Evolutionary conservation across 1,139 yeast species (phyloP), one percentile per base, ranked within the genome.

Genomic region (Scheffersomyces segobiensis): DNA sequence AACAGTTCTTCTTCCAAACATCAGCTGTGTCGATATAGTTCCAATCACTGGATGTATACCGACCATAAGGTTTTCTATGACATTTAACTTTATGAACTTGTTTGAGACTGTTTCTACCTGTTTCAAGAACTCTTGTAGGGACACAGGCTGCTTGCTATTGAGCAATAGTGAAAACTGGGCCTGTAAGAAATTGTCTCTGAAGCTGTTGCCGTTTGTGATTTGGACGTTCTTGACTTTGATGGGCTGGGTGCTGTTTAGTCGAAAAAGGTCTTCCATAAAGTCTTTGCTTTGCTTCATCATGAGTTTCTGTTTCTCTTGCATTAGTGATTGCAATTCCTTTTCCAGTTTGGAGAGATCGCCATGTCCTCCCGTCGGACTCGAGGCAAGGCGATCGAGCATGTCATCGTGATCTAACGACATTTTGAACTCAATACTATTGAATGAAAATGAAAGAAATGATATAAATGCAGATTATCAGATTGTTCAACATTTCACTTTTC

Each of bases 121-220:
- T 0, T 61, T 48, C 24, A 84, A 66, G 32, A 85, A 74, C 5
- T 71, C 67, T 19, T 70, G 67, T 46, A 86, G 69, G 4, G 83
- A 80, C 19, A 69, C 56, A 3, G 71, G 63, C 14, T 72, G 67
- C 1, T 57, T 56, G 50, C 26, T n/a, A 12, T 21, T 19, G 48
- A 87, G 72, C 55, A 89, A 70, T 1, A 91, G 90, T 21, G 71
- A 69, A 49, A 90, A 72, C 64, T 89, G 95, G 5, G 76, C 68
- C 32, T 74, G 70, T 7, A 89, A 69, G 65, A 89, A 87, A 0
- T 75, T 55, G 55, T 81, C 79, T 47, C 93, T 75, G 62, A 82
- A 84, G 20, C 74, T 74, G 54, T 80, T 80, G 14, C 84, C 80
- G 50, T 89, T 89, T 52, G 83, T 76, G 6, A 88, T 76, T 62